Evolutionary conservation across 2,329 filamentous ascomycete species (phyloP).

Genomic region (Graphilbum ipis-grandicollis): DNA sequence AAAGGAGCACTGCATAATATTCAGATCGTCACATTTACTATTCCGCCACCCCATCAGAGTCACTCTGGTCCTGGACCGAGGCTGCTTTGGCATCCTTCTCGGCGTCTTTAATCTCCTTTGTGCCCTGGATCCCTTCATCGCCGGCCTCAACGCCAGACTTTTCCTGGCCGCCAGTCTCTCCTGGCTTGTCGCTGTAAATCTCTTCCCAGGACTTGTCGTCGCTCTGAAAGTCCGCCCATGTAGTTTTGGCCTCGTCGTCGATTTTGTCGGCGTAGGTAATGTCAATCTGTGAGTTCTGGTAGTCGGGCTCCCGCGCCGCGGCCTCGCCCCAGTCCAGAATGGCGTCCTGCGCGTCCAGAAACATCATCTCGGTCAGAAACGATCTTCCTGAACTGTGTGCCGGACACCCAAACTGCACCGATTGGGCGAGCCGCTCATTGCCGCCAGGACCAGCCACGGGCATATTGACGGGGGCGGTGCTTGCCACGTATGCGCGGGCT

Average conservation of each 20-base stretch:
- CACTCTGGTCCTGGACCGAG: neutral
- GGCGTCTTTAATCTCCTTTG: too few species aligned
- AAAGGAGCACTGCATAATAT: too few species aligned
- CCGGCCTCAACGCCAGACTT: neutral
- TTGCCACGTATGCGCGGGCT: conserved; percentile 43
- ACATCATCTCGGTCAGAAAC: conserved; percentile 40
- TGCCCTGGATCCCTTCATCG: neutral
- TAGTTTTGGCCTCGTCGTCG: neutral
- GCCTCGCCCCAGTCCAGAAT: conserved; percentile 13
- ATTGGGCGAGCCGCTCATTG: conserved; percentile 23
- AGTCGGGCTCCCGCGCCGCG: conserved; percentile 10
- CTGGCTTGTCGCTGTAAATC: neutral
- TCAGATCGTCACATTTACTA: too few species aligned
- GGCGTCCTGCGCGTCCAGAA: conserved; percentile 24
- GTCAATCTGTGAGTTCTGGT: conserved; percentile 11
- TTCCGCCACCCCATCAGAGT: too few species aligned
- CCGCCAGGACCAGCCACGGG: conserved; percentile 35
- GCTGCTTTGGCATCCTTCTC: too few species aligned
- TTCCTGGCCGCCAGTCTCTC: neutral
- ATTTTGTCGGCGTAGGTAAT: conserved; percentile 8
- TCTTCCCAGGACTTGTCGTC: neutral
- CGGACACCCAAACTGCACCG: conserved; percentile 38
- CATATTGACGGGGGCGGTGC: conserved; percentile 29
- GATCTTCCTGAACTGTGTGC: conserved; percentile 52
- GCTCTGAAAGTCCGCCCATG: conserved; percentile 1